A percentile compares a stretch with the other conserved stretches of the same genome.
Conservation (phyloP, 1,139 yeast species). For the Taphrina flavorubra region DNA sequence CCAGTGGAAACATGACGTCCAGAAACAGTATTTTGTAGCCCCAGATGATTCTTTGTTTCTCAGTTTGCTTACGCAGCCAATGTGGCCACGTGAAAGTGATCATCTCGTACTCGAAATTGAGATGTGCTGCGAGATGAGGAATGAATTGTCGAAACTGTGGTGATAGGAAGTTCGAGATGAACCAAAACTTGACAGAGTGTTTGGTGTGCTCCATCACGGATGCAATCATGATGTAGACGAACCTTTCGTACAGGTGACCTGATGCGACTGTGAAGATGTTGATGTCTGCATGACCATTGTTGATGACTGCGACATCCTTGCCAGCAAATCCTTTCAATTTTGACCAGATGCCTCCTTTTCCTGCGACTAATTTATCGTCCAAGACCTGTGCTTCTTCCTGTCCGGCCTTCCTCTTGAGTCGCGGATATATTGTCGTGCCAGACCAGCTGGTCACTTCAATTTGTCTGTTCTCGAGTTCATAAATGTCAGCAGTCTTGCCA, state of each 20-base stretch:
- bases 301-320: constrained; percentile 24
- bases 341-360: constrained; percentile 20
- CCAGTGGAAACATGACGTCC: constrained; percentile 84
- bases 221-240: constrained; percentile 75
- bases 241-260: constrained; percentile 76
- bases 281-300: constrained; percentile 61
- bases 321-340: constrained; percentile 20
- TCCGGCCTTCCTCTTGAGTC: constrained; percentile 57
- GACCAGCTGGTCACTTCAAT: constrained; percentile 50
- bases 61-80: constrained; percentile 80
- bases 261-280: constrained; percentile 85
- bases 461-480: constrained; percentile 52
- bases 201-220: constrained; percentile 70
- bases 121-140: constrained; percentile 65
- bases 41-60: constrained; percentile 80
- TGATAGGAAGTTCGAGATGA: constrained; percentile 78
- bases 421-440: constrained; percentile 60
- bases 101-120: constrained; percentile 69
- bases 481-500: constrained; percentile 56
- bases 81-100: constrained; percentile 89
- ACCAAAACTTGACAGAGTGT: constrained; percentile 80
- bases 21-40: constrained; percentile 84
- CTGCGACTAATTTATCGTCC: constrained; percentile 41
- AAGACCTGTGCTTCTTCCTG: constrained; percentile 54
- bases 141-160: constrained; percentile 63